These are phyloP conservation scores for Candida albicans DNA, from an alignment of 1,139 yeast genomes.

Conservation along the genomic window DNA sequence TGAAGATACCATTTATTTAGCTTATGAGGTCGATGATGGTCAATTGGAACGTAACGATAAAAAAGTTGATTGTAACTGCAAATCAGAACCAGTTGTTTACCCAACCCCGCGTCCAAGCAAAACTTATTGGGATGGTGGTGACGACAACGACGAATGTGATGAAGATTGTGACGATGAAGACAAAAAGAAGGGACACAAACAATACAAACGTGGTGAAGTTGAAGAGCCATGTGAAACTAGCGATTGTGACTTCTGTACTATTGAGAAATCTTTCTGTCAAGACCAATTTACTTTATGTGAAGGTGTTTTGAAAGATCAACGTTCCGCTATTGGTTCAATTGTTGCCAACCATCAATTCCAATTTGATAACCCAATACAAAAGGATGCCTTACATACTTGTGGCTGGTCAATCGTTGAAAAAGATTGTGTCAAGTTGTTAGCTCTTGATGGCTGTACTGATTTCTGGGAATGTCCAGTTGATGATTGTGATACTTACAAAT, in stretches of 20 bases:
- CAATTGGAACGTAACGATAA: constrained; percentile 8
- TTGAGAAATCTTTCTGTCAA: not conserved
- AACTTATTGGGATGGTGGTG: not conserved
- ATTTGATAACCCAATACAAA: constrained; percentile 37
- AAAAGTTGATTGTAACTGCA: not conserved
- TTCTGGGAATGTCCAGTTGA: constrained; percentile 44
- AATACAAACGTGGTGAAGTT: not conserved
- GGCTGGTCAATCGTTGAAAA: constrained; percentile 17
- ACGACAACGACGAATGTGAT: not conserved
- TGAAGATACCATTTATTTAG: constrained; percentile 5
- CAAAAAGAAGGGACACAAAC: not conserved
- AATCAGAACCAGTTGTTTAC: not conserved
- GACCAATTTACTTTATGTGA: constrained; percentile 44
- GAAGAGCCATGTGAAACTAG: not conserved
- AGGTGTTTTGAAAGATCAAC: constrained; percentile 39
- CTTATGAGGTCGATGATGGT: constrained; percentile 10
- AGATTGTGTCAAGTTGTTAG: constrained; percentile 23
- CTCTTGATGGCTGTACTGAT: constrained; percentile 9
- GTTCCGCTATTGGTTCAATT: constrained; percentile 42
- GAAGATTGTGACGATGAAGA: not conserved
- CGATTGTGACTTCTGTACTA: not conserved
- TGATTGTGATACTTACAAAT: constrained; percentile 19
- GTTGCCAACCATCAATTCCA: constrained; percentile 49
- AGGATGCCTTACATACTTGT: constrained; percentile 9
- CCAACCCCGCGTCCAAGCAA: not conserved